phyloP scores from a whole-genome alignment of 176 grass and related monocot species.

The Areca catechu region DNA sequence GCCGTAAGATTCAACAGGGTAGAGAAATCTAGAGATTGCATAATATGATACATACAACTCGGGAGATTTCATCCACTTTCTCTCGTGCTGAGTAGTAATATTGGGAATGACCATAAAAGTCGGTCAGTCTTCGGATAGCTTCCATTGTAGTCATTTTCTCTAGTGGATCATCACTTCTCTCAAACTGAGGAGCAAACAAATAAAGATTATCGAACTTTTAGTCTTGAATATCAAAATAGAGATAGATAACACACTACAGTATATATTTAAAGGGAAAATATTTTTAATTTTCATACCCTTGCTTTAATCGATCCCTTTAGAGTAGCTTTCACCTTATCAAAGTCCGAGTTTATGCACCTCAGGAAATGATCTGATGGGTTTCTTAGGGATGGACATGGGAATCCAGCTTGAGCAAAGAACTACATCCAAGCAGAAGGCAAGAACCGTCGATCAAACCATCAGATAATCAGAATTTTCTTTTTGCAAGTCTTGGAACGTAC shows the following conservation, averaged over 20 bases:
- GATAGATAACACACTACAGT: too few relatives aligned
- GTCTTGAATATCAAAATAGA: neutral
- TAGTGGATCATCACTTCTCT: conserved; percentile 69
- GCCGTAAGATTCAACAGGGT: too few relatives aligned
- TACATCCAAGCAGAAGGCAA: neutral
- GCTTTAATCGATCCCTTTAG: conserved; percentile 92
- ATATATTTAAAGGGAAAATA: too few relatives aligned
- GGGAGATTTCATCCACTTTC: conserved; percentile 81
- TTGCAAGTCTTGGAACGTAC: too few relatives aligned
- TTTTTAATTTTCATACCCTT: too few relatives aligned
- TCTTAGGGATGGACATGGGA: conserved; percentile 66
- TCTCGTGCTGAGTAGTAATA: conserved; percentile 39
- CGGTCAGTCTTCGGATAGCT: conserved; percentile 60
- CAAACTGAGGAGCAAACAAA: conserved; percentile 29
- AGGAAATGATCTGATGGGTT: conserved; percentile 98
- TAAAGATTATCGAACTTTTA: neutral
- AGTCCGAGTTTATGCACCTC: conserved; percentile 82
- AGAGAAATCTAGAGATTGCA: too few relatives aligned
- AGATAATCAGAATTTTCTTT: too few relatives aligned
- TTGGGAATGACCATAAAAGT: conserved; percentile 61
- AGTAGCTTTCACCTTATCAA: conserved; percentile 98
- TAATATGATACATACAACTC: conserved; percentile 43
- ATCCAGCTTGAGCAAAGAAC: conserved; percentile 96
- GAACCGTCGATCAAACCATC: neutral
- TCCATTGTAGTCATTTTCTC: conserved; percentile 61